Evolutionary conservation across 225 moss, liverwort and hornwort species (phyloP).

Genomic region (Thuidium tamariscinum): DNA sequence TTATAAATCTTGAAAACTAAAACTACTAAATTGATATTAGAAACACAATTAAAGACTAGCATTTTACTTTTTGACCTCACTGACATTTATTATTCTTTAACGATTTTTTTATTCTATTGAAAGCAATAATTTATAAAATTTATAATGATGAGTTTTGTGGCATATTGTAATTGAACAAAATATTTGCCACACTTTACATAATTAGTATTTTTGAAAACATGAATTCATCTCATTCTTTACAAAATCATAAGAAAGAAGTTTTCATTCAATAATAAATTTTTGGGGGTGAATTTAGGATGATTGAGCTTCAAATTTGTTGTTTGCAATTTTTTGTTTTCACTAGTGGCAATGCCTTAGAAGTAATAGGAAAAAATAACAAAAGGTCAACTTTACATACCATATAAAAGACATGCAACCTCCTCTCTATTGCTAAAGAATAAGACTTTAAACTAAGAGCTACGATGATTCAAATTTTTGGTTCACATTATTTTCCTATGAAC

Average conservation of each 20-base stretch:
- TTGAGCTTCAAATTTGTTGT: neutral
- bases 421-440: neutral
- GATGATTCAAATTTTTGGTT: too few relatives aligned
- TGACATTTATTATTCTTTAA: neutral
- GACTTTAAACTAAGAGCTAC: accelerated
- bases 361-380: too few relatives aligned
- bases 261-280: neutral
- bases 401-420: accelerated
- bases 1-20: neutral
- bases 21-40: neutral
- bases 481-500: too few relatives aligned
- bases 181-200: neutral
- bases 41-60: neutral
- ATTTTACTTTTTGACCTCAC: neutral
- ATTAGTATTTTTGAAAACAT: neutral
- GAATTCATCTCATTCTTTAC: accelerated
- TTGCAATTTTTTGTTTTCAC: accelerated
- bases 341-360: accelerated
- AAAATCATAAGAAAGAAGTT: neutral
- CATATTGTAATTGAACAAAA: accelerated
- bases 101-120: neutral
- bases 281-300: accelerated
- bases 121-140: accelerated
- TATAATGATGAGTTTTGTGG: accelerated
- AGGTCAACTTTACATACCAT: neutral